A percentile compares a stretch with the other conserved stretches of the same genome.
Evolutionary conservation across 495 filamentous ascomycete species (phyloP).

Genomic region (Amphirosellinia nigrospora): DNA sequence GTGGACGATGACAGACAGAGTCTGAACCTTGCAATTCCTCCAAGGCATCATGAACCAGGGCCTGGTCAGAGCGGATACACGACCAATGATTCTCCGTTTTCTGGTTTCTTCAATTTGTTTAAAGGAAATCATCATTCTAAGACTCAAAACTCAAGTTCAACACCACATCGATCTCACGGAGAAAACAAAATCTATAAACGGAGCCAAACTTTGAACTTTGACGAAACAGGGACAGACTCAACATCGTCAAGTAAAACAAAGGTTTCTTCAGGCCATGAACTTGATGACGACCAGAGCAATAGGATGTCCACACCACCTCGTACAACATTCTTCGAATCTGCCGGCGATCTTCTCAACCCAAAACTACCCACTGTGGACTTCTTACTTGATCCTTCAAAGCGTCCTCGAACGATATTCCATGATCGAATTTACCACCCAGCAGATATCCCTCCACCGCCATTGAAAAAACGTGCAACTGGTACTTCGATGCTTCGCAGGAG

Average conservation of each 20-base stretch:
- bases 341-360: slow-evolving; percentile 88
- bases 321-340: slow-evolving; percentile 93
- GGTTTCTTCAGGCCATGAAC: slow-evolving; percentile 51
- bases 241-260: slow-evolving; percentile 44
- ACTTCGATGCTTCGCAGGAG: slow-evolving; percentile 42
- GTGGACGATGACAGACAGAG: slow-evolving; percentile 61
- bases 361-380: slow-evolving; percentile 82
- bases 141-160: slow-evolving; percentile 30
- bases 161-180: slow-evolving; percentile 48
- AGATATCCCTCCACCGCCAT: slow-evolving; percentile 85
- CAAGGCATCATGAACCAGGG: slow-evolving; percentile 29
- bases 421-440: slow-evolving; percentile 92
- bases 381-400: slow-evolving; percentile 78
- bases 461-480: slow-evolving; percentile 61
- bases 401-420: slow-evolving; percentile 95
- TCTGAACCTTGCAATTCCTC: slow-evolving; percentile 41
- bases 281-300: slow-evolving; percentile 47
- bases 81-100: slow-evolving; percentile 57
- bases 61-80: slow-evolving; percentile 34
- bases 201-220: slow-evolving; percentile 69
- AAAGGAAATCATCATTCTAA: slow-evolving; percentile 47
- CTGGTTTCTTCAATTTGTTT: slow-evolving; percentile 69
- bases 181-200: slow-evolving; percentile 76
- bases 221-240: slow-evolving; percentile 43
- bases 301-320: slow-evolving; percentile 74